phyloP scores from a whole-genome alignment of 202 grass and related monocot species.

The Zizania palustris region DNA sequence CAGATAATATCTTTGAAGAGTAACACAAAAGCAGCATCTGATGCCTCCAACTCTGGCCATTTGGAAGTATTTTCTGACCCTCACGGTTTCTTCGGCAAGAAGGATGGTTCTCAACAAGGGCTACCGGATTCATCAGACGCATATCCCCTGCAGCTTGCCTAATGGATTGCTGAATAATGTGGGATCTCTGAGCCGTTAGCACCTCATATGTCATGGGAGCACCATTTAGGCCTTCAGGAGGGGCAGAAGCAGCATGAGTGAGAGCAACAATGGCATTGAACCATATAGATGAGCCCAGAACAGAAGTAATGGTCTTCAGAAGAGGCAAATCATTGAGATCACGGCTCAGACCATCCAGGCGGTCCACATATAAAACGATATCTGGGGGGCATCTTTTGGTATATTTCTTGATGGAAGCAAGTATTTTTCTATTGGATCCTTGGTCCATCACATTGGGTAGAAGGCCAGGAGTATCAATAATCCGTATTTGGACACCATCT shows the following conservation, averaged over 20 bases:
- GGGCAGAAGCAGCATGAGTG: conserved; percentile 90
- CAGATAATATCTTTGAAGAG: conserved; percentile 93
- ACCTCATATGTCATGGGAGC: conserved; percentile 82
- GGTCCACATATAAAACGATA: conserved; percentile 90
- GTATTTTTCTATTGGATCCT: conserved; percentile 74
- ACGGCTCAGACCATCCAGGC: conserved; percentile 68
- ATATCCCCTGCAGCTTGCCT: conserved; percentile 80
- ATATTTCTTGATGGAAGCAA: conserved; percentile 74
- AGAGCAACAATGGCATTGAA: conserved; percentile 85
- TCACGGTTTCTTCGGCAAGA: conserved; percentile 79
- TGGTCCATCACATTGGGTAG: conserved; percentile 75
- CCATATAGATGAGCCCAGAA: conserved; percentile 88
- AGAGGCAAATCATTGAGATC: conserved; percentile 93
- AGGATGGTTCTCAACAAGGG: conserved; percentile 90
- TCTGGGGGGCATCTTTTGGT: conserved; percentile 87
- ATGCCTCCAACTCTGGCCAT: conserved; percentile 82
- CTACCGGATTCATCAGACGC: conserved; percentile 83
- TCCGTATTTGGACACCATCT: conserved; percentile 86
- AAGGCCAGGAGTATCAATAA: conserved; percentile 90
- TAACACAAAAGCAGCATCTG: conserved; percentile 85
- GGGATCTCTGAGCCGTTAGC: conserved; percentile 72
- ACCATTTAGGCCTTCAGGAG: conserved; percentile 83
- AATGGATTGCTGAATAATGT: conserved; percentile 83
- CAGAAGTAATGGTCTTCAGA: conserved; percentile 72
- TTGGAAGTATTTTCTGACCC: conserved; percentile 76